These are phyloP conservation scores for Xylariaceae sp. DNA, from an alignment of 2,329 filamentous ascomycete species.

Conservation along the genomic window DNA sequence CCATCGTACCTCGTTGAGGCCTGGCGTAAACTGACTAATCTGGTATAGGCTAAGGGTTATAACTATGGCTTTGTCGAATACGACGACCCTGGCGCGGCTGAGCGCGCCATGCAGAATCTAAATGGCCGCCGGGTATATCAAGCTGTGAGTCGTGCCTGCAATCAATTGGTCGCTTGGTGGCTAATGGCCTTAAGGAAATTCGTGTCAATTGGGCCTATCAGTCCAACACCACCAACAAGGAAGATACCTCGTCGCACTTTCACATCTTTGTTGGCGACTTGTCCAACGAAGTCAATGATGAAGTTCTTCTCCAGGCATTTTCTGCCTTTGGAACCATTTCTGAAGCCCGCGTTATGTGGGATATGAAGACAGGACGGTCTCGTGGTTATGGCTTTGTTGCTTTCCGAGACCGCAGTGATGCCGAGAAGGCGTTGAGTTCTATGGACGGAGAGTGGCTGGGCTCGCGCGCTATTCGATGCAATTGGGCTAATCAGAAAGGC, in stretches of 20 bases:
- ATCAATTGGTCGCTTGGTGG: not conserved
- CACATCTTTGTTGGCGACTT: conserved; percentile 98
- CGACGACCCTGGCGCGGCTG: conserved; percentile 92
- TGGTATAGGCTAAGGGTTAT: conserved; percentile 77
- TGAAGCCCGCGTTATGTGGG: conserved; percentile 99
- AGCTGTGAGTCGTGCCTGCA: conserved; percentile 58
- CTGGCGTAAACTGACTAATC: conserved; percentile 3
- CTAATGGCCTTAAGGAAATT: conserved; percentile 66
- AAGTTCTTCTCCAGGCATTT: conserved; percentile 88
- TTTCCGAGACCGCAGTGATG: conserved; percentile 88
- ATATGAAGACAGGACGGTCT: conserved; percentile 99
- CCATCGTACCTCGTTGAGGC: not conserved
- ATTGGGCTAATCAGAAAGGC: conserved; percentile 99
- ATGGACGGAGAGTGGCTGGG: conserved; percentile 99
- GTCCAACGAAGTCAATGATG: conserved; percentile 98
- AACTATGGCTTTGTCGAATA: conserved; percentile 99
- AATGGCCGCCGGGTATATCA: conserved; percentile 95
- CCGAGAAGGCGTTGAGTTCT: conserved; percentile 90
- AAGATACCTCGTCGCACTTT: conserved; percentile 97
- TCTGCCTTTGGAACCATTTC: conserved; percentile 94
- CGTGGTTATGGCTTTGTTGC: conserved; percentile 95
- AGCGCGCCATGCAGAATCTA: conserved; percentile 94
- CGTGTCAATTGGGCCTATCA: conserved; percentile 99
- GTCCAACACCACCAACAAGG: conserved; percentile 88
- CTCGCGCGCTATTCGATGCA: conserved; percentile 95